Conservation (phyloP, 345 rosid genomes). For the Salix viminalis region DNA sequence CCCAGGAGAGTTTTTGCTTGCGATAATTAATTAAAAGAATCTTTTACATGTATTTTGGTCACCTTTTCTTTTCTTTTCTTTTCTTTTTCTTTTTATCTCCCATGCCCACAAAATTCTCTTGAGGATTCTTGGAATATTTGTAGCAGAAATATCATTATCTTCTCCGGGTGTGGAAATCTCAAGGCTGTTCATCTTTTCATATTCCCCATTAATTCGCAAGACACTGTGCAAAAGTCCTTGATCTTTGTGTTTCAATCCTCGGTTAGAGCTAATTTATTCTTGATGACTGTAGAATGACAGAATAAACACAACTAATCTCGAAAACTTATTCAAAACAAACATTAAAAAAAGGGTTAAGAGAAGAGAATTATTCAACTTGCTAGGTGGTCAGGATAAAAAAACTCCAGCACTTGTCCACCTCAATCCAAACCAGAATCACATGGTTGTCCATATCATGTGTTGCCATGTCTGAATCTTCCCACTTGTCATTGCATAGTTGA, state of each 20-base stretch:
- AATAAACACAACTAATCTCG: neutral
- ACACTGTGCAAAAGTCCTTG: neutral
- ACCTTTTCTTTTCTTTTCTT: too few species aligned
- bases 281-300: neutral
- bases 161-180: too few species aligned
- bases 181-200: too few species aligned
- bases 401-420: slow-evolving; percentile 18
- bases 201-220: too few species aligned
- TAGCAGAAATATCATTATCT: too few species aligned
- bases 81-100: too few species aligned
- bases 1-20: too few species aligned
- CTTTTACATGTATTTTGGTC: too few species aligned
- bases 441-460: slow-evolving; percentile 20
- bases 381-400: slow-evolving; percentile 18
- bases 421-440: slow-evolving; percentile 23
- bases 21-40: too few species aligned
- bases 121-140: too few species aligned
- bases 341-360: neutral
- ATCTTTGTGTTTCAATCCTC: neutral
- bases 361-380: neutral
- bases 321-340: neutral
- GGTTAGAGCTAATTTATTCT: neutral
- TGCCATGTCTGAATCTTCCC: slow-evolving; percentile 10
- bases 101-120: too few species aligned
- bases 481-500: slow-evolving; percentile 17